Conservation (phyloP, 2,329 filamentous ascomycete genomes). For the Hymenoscyphus occultus region DNA sequence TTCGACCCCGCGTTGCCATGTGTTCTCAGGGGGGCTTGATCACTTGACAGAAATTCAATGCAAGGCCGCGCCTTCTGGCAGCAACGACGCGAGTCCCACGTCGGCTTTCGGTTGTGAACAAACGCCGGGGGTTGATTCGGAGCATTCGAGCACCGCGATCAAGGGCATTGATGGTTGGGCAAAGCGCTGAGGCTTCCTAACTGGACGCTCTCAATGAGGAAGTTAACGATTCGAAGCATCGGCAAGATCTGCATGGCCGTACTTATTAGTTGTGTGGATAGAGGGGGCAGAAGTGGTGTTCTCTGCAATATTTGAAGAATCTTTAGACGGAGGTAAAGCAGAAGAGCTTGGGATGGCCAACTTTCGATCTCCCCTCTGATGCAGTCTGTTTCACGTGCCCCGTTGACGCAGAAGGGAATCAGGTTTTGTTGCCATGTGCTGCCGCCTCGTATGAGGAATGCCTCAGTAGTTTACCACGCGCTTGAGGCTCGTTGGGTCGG, state of each 20-base stretch:
- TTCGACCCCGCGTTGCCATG: slow-evolving; percentile 3
- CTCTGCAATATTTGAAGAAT: background rate
- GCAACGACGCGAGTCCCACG: background rate
- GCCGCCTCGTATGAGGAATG: background rate
- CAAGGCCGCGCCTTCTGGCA: slow-evolving; percentile 5
- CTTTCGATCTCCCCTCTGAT: background rate
- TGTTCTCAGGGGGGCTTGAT: background rate
- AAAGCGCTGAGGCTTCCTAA: background rate
- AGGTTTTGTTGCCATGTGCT: background rate
- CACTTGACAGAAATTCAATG: slow-evolving; percentile 3
- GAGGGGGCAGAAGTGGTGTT: background rate
- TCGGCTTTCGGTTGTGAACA: background rate
- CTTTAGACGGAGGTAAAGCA: background rate
- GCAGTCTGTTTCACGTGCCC: background rate
- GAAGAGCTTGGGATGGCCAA: background rate
- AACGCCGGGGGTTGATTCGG: background rate
- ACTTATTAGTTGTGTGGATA: background rate
- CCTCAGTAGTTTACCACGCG: background rate
- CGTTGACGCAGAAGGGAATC: background rate
- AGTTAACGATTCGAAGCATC: background rate
- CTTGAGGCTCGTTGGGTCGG: background rate
- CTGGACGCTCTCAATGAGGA: background rate
- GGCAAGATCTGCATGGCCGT: background rate
- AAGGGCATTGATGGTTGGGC: background rate
- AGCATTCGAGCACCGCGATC: background rate